These are phyloP conservation scores for Colletotrichum incanum DNA, from an alignment of 2,329 filamentous ascomycete species.

Conservation along the genomic window DNA sequence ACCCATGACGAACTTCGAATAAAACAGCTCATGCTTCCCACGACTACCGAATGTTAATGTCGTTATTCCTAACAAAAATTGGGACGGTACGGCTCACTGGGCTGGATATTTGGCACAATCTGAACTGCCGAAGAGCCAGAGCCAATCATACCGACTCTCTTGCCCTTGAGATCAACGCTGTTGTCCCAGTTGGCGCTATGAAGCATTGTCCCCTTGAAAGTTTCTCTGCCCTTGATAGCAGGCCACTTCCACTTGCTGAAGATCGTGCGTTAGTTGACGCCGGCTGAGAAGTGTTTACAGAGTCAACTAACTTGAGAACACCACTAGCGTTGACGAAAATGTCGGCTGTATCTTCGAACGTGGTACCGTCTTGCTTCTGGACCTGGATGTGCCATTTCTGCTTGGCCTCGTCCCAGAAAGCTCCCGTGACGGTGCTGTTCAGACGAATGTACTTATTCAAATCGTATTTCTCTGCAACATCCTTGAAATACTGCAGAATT, in stretches of 20 bases:
- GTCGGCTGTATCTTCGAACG: constrained; percentile 43
- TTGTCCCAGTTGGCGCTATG: constrained; percentile 52
- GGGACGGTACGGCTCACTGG: not conserved
- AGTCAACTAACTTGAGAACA: constrained; percentile 63
- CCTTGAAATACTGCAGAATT: constrained; percentile 47
- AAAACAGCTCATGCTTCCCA: constrained; percentile 42
- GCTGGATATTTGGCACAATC: constrained; percentile 51
- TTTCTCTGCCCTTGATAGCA: constrained; percentile 49
- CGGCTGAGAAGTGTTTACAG: constrained; percentile 58
- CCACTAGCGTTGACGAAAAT: constrained; percentile 55
- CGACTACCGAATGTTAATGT: not conserved
- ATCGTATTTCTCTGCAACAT: constrained; percentile 46
- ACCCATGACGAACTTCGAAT: constrained; percentile 63
- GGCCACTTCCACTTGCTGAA: constrained; percentile 50
- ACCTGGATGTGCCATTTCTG: constrained; percentile 44
- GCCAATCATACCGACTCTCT: constrained; percentile 50
- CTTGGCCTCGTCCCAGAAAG: constrained; percentile 46
- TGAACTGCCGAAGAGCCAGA: constrained; percentile 51
- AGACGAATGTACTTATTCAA: constrained; percentile 46
- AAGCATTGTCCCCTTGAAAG: constrained; percentile 50
- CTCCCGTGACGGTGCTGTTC: constrained; percentile 44
- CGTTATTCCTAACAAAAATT: not conserved
- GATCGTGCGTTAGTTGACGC: not conserved
- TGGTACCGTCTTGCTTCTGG: constrained; percentile 32
- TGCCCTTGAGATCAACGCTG: constrained; percentile 45